Base-by-base conservation (phyloP, 345 rosid species). In the Brassica incana region DNA sequence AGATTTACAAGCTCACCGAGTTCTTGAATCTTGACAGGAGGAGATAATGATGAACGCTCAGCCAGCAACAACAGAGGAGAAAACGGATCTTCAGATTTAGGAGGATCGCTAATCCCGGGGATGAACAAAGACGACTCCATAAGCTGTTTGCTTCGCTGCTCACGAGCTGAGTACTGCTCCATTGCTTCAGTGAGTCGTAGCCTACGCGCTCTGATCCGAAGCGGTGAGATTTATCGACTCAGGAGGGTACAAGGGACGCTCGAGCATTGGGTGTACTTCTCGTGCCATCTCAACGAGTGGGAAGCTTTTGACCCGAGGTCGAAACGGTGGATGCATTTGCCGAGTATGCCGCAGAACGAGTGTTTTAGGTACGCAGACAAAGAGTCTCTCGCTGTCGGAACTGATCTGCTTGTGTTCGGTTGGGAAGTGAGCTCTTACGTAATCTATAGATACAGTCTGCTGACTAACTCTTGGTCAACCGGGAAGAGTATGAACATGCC, bases 241-340 rank as follows among this genome's bases (percentile, higher is more conserved):
- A 77, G 91, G 82, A 79, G 83, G 33, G 14, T 76, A 65, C 85
- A 74, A 65, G 91, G 88, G 5, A 79, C 85, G 1, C 71, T 85
- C 1, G 95, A 90, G 61, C 91, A 89, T 56, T 95, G 99, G 99
- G 85, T 91, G 5, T 95, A 91, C 77, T 89, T 92, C 83, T 90
- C 97, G 0, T 89, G 97, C 75, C 80, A 83, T 67, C 85, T 87
- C 63, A 71, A 84, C 10, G 87, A 89, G 71, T 95, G 99, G 99
- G 95, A 88, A 78, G 90, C 90, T 43, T 91, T 87, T 77, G 97
- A 92, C 82, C 97, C 99, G 2, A 61, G 81, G 64, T 78, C 75
- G 36, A 2, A 74, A 27, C 82, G 87, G 32, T 92, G 97, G 95
- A 88, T 89, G 89, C 83, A 73, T 77, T 74, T 95, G 78, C 99